Evolutionary conservation across 805 yeast species (phyloP), one percentile per base, ranked within the genome.

Genomic region (Yarrowia sp.): DNA sequence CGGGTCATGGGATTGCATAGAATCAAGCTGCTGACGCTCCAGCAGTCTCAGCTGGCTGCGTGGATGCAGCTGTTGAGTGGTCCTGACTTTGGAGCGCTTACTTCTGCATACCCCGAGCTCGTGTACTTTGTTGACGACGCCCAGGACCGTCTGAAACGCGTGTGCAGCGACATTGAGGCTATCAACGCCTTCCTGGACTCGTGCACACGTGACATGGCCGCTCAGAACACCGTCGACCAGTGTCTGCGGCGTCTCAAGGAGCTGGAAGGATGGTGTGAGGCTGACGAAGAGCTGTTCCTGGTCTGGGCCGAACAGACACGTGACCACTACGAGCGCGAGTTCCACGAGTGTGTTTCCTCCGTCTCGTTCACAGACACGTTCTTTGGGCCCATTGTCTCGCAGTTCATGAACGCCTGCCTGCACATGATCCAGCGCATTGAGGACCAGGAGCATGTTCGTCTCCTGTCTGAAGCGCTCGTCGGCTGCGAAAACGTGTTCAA

Each of bases 201-300:
- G 35, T 49, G 56, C 40, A 63, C 45, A 11, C 67, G 56, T 1
- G 56, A 63, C 26, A 49, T 63, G 55, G 67, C 67, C 8, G 67
- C 56, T 22, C 56, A 63, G 8, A 41, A 9, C 40, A 63, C 56
- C 22, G 56, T 63, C 4, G 55, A 48, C 26, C 67, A 63, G 40
- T 63, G 56, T 16, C 12, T 63, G 38, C 41, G 56, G 14, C 67
- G 56, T 14, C 56, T 63, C 14, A 46, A 41, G 48, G 67, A 63
- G 48, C 40, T 63, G 48, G 67, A 63, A 12, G 67, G 67, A 11
- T 63, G 67, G 67, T 9, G 46, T 11, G 48, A 49, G n/a, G 43
- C 56, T 2, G 56, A 63, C 10, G 67, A 63, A n/a, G 56, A 63
- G 40, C 38, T 63, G 15, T 48, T 63, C n/a, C 38, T 48, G 48